Evolutionary conservation across 306 rosid species (phyloP), one percentile per base, ranked within the genome.

Genomic region (Lagenaria siceraria): DNA sequence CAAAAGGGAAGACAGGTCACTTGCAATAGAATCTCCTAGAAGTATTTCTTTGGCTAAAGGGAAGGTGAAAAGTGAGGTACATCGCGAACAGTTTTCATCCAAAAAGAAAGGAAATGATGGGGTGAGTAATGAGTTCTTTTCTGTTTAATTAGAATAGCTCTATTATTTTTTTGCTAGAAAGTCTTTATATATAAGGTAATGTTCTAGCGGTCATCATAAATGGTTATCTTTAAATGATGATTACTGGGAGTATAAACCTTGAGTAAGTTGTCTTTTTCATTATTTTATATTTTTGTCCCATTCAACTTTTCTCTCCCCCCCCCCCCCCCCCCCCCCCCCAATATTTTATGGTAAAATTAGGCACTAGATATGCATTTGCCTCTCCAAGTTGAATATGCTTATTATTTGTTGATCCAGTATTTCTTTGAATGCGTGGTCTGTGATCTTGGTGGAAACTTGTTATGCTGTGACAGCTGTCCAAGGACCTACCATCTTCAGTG

Each of bases 51-150:
- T 90, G 62, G 83, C 86, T 65, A 90, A 85, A 80, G 89, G 78
- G 58, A 79, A 52, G 69, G 75, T 81, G 69, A 89, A 90, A 80
- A 85, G 82, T 80, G 97, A 89, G 78, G 82, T 83, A 79, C 79
- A 78, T 74, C 61, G 86, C 43, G 85, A 86, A 53, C 90, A 78
- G 63, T 71, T 49, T 82, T 86, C 90, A 58, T 89, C 96, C 55
- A 96, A 96, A 87, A 96, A 96, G 91, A 96, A 86, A 83, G 99
- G 99, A 85, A 88, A 89, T 81, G 99, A 96, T 48, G 99, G 99
- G 90, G 99, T 96, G 82, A 88, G 99, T 88, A 51, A 51, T 51
- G 55, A 17, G 55, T 77, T 38, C 74, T 60, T 83, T 80, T 51
- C 69, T 54, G 65, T 64, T 62, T 61, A 62, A 63, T 60, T 63